Evolutionary conservation across 257 asterid species (phyloP).

Genomic region (Knoxia roxburghii): DNA sequence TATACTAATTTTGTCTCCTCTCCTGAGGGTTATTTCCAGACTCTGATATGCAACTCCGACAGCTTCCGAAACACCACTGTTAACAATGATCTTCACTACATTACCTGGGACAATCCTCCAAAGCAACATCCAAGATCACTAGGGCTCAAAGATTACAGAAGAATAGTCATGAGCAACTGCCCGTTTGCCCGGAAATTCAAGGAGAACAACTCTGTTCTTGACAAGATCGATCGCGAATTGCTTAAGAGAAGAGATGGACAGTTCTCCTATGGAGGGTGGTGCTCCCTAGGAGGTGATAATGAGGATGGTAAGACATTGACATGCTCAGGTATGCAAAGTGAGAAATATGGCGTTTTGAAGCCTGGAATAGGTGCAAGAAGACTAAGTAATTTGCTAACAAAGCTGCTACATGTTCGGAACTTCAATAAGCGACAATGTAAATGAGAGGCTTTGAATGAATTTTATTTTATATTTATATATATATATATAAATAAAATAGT

Average conservation of each 20-base stretch:
- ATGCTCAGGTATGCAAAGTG: constrained; percentile 45
- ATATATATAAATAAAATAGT: too few relatives aligned
- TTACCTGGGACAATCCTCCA: constrained; percentile 82
- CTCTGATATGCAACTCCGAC: constrained; percentile 64
- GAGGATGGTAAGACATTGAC: not conserved
- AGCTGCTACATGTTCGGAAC: constrained; percentile 37
- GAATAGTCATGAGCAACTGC: constrained; percentile 58
- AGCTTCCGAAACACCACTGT: constrained; percentile 56
- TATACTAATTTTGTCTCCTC: constrained; percentile 86
- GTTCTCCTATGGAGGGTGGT: constrained; percentile 76
- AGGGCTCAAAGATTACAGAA: constrained; percentile 61
- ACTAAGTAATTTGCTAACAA: constrained; percentile 39
- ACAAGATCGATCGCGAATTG: constrained; percentile 64
- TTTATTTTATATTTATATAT: too few relatives aligned
- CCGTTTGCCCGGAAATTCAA: constrained; percentile 87
- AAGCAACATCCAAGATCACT: constrained; percentile 78
- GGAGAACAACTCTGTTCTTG: constrained; percentile 54
- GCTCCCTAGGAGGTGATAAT: constrained; percentile 23
- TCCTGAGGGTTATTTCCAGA: constrained; percentile 83
- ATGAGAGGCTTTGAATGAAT: too few relatives aligned
- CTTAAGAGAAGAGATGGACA: constrained; percentile 47
- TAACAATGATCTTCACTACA: constrained; percentile 84
- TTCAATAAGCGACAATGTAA: constrained; percentile 42
- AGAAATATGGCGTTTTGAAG: constrained; percentile 58
- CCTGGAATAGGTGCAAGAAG: constrained; percentile 77